Evolutionary conservation across 208 protist species (phyloP), one percentile per base, ranked within the genome.

Genomic region (Leishmania mexicana): DNA sequence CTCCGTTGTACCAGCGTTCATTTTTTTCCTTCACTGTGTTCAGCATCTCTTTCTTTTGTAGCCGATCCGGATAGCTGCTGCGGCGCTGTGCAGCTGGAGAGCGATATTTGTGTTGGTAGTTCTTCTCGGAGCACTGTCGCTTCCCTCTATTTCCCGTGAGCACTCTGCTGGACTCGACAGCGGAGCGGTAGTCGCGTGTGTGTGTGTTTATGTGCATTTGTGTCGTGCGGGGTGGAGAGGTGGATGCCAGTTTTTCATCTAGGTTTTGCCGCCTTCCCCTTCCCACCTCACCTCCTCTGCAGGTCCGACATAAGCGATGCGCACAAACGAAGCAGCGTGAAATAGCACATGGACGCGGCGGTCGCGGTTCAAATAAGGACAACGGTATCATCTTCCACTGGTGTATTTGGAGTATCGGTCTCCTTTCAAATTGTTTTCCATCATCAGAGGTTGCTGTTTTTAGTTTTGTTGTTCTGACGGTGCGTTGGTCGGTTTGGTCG

Each of bases 31-130:
- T 35, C 17, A 40, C 24, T 47, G 3, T 47, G 47, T 60, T 74
- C 49, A 81, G 17, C 19, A 47, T 57, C 54, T 84, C 6, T 80
- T 81, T 84, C 42, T 58, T 81, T 71, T 38, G 49, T 38, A 3
- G 24, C 45, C 47, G 70, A 24, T 21, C 28, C 11, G 5, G 15
- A 35, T 51, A 53, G 28, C 51, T 28, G 38, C 45, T 35, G 70
- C 5, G 28, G n/a, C 70, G 13, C 70, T 53, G 24, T 74, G 42
- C 45, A 53, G 45, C 11, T 35, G 10, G 70, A 21, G 38, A 45
- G 40, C 13, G 8, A 54, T 15, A 40, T n/a, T 74, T 74, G 3
- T 76, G 62, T 17, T 76, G 4, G 53, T 65, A 24, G 31, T 24
- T 72, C 24, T 15, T 51, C 8, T 2, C 31, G 1, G 45, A 54